These are phyloP conservation scores for Steccherinum ochraceum DNA, from an alignment of 768 basidiomycete genomes.

Conservation along the genomic window DNA sequence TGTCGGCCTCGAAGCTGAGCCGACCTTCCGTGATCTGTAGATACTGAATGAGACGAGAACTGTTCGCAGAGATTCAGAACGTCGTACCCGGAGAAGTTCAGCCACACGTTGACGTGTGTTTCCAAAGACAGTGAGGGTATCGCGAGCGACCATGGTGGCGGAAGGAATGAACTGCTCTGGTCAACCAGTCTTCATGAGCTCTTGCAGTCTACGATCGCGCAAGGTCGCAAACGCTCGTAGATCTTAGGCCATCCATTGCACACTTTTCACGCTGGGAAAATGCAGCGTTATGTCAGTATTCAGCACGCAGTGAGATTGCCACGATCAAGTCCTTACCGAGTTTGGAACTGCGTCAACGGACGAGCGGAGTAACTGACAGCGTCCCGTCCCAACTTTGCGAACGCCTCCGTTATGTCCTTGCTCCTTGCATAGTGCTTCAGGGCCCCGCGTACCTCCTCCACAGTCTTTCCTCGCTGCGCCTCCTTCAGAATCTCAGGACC, in stretches of 20 bases:
- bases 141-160: conserved; percentile 24
- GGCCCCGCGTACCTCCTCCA: not conserved
- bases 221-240: conserved; percentile 28
- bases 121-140: conserved; percentile 25
- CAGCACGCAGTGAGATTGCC: not conserved
- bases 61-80: not conserved
- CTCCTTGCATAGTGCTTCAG: conserved; percentile 3
- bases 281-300: not conserved
- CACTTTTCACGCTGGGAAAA: conserved; percentile 22
- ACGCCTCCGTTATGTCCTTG: conserved; percentile 18
- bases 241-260: conserved; percentile 30
- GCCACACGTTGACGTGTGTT: conserved; percentile 15
- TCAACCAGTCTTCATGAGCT: conserved; percentile 27
- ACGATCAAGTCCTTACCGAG: conserved; percentile 17
- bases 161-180: conserved; percentile 31
- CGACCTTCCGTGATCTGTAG: conserved; percentile 23
- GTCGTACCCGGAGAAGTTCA: conserved; percentile 12
- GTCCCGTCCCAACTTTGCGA: conserved; percentile 22
- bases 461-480: conserved; percentile 4
- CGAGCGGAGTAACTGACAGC: conserved; percentile 26
- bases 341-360: conserved; percentile 20
- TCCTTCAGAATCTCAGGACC: conserved; percentile 20
- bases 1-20: conserved; percentile 29
- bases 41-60: not conserved
- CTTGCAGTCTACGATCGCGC: conserved; percentile 26